Percentiles rank a stretch among this genome's conserved stretches.
Evolutionary conservation across 2,329 filamentous ascomycete species (phyloP).

Genomic region (Fusarium mexicanum): DNA sequence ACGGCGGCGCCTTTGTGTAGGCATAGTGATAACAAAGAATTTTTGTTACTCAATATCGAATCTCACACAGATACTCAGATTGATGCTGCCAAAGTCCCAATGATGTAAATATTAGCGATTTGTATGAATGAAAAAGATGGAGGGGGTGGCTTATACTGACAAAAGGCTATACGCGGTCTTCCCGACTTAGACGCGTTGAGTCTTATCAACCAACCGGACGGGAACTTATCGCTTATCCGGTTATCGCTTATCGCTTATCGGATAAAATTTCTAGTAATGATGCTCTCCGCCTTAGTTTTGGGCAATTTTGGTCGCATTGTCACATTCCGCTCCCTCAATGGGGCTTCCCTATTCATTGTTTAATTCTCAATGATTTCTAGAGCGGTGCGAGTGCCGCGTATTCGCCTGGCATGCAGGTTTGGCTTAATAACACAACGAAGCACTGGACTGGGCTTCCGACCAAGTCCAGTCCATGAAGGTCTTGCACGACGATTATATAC

Average conservation of each 20-base stretch:
- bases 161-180: conserved; percentile 27
- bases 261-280: conserved; percentile 37
- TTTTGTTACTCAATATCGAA: not conserved
- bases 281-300: not conserved
- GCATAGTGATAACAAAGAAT: conserved; percentile 39
- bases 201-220: not conserved
- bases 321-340: conserved; percentile 19
- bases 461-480: conserved; percentile 12
- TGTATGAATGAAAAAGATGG: not conserved
- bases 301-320: conserved; percentile 11
- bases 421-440: conserved; percentile 44
- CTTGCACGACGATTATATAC: conserved; percentile 34
- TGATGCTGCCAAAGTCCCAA: not conserved
- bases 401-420: conserved; percentile 49
- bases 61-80: not conserved
- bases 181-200: conserved; percentile 20
- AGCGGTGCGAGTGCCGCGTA: conserved; percentile 45
- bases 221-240: conserved; percentile 36
- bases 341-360: conserved; percentile 10
- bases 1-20: conserved; percentile 48
- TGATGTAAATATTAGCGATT: not conserved
- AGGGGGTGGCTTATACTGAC: conserved; percentile 10
- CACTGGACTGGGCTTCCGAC: conserved; percentile 12
- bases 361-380: conserved; percentile 49
- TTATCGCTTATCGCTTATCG: conserved; percentile 44